phyloP scores from a whole-genome alignment of 805 yeast genomes.

The Metschnikowia matae region DNA sequence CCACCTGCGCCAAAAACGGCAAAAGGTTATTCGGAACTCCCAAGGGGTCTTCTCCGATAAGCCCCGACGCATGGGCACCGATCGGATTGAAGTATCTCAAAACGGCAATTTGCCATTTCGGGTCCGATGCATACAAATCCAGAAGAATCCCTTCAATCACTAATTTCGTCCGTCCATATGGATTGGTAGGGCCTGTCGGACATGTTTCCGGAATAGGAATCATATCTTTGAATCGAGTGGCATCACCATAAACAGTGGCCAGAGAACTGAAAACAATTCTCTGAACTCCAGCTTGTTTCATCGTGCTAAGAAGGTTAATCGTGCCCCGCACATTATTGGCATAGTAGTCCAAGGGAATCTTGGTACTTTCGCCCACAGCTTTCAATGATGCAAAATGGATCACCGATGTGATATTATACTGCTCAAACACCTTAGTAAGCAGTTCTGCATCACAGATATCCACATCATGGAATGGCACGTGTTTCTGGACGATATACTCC shows the following conservation, averaged over 20 bases:
- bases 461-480: conserved; percentile 53
- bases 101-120: conserved; percentile 51
- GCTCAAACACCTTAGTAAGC: conserved; percentile 45
- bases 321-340: conserved; percentile 67
- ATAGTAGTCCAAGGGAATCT: conserved; percentile 64
- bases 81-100: conserved; percentile 80
- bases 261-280: conserved; percentile 70
- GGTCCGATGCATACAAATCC: conserved; percentile 48
- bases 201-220: conserved; percentile 77
- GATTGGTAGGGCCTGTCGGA: conserved; percentile 70
- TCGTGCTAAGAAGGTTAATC: conserved; percentile 49
- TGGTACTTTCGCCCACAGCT: conserved; percentile 76
- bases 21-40: conserved; percentile 74
- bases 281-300: conserved; percentile 44
- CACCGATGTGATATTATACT: conserved; percentile 52
- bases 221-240: conserved; percentile 64
- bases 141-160: conserved; percentile 59
- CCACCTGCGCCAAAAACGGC: conserved; percentile 76
- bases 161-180: conserved; percentile 72
- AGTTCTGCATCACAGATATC: conserved; percentile 52
- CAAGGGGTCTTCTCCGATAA: conserved; percentile 75
- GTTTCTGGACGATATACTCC: conserved; percentile 47
- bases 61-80: conserved; percentile 81
- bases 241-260: conserved; percentile 84
- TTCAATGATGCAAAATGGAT: conserved; percentile 81